Evolutionary conservation across 192 early-diverging fungal genomes (phyloP).

Genomic region (Piromyces finnis): DNA sequence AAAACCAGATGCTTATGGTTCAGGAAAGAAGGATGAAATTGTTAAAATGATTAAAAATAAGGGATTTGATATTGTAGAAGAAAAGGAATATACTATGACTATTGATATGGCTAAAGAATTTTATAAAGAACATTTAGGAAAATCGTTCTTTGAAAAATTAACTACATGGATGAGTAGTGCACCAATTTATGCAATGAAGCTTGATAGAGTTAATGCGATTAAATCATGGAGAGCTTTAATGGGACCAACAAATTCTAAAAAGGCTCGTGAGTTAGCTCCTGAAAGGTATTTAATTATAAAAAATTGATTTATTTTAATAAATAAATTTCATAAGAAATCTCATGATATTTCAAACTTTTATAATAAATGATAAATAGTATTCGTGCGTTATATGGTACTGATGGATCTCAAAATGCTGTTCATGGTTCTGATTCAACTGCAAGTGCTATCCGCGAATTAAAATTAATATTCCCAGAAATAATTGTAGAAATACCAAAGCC

Average conservation of each 20-base stretch:
- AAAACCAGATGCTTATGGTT: background rate
- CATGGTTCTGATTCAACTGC: background rate
- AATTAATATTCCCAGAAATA: background rate
- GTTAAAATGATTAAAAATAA: slow-evolving; percentile 18
- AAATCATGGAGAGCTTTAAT: background rate
- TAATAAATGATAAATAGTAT: no score
- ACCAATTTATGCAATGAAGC: background rate
- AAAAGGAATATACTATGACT: slow-evolving; percentile 22
- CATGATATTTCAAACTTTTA: no score
- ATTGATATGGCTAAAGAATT: background rate
- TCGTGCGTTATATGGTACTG: background rate
- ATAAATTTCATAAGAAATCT: no score
- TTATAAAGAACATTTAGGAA: background rate
- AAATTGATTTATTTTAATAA: no score
- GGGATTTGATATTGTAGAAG: slow-evolving; percentile 15
- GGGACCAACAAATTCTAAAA: background rate
- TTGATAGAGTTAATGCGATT: background rate
- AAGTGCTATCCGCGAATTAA: background rate
- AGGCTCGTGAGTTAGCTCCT: background rate
- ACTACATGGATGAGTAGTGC: slow-evolving; percentile 1
- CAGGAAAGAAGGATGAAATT: slow-evolving; percentile 4
- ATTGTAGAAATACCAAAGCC: no score
- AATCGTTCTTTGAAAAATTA: background rate
- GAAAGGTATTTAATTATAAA: background rate
- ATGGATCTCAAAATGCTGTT: background rate